Evolutionary conservation across 257 asterid genomes (phyloP), one percentile per base, ranked within the genome.

Genomic region (Coffea eugenioides): DNA sequence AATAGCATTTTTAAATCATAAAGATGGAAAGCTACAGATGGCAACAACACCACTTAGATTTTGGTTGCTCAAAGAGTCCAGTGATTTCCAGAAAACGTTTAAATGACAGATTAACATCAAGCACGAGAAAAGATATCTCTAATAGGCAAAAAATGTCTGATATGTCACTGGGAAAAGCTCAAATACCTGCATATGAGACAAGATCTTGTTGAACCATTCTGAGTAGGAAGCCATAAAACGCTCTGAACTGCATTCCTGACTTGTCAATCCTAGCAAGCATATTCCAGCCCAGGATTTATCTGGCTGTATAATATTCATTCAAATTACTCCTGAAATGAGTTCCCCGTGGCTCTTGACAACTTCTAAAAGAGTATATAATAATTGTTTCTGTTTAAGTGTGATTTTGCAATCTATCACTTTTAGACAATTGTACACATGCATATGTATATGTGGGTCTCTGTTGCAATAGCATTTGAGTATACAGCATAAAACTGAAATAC

Each of bases 221-320:
- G 86, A 84, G 62, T 91, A 93, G 46, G 97, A 93, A 80, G 91
- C 82, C 80, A 89, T 80, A 79, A 95, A 93, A 36, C 97, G 97
- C 78, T 93, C 96, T 25, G 91, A 75, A 83, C 91, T 87, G 89
- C 97, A 95, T 81, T 92, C 97, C 81, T 93, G 96, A 79, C 90
- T 79, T 72, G 97, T 93, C 87, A 95, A 85, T 76, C 97, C 98
- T 31, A 95, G 93, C 96, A 95, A 88, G 85, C 96, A 92, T 82
- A 92, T 87, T 75, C 97, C 99, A 39, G 95, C 96, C 97, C 95
- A 93, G 77, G 90, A 79, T 85, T 93, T 95, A 82, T 92, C 97
- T 84, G 97, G 92, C 98, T 95, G 86, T 69, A 88, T 70, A 80
- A 67, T 84, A 82, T 74, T 78, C 82, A 76, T n/a, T 25, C 75